Evolutionary conservation across 768 basidiomycete genomes (phyloP), one percentile per base, ranked within the genome.

Genomic region (Xanthoconium purpureum): DNA sequence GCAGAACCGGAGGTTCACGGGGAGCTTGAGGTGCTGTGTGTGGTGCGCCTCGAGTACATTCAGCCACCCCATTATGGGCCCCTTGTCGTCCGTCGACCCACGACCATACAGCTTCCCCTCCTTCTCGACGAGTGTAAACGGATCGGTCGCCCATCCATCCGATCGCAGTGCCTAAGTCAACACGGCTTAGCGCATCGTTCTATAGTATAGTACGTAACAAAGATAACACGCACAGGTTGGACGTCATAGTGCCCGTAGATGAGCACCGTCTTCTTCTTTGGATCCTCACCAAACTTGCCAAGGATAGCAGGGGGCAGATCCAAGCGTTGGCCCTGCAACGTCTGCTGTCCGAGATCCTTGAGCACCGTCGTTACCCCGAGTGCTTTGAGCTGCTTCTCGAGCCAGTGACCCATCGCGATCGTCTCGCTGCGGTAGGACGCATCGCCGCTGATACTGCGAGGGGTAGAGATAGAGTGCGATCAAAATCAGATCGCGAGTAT

Each of bases 191-290:
- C 24, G 24, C 24, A 24, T 24, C 24, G 24, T 24, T 24, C 24
- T 24, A 24, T 24, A 24, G 24, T n/a, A n/a, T n/a, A n/a, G n/a
- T n/a, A n/a, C n/a, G n/a, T n/a, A n/a, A n/a, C n/a, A n/a, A n/a
- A n/a, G n/a, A n/a, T 11, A 29, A n/a, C n/a, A 43, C 84, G 49
- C 57, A 91, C 90, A 10, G 95, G 94, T 65, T 97, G 95, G 8
- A 97, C 95, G 67, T 97, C 94, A 66, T 92, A 96, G 71, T 98
- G 95, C 2, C 93, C 95, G 68, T 98, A 98, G 33, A 98, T 74
- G 30, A 96, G 80, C 35, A 98, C 84, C 0, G 94, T 98, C 82
- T 91, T 95, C 84, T 98, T 98, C 66, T 76, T 83, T 14, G 84
- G 84, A 72, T 97, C 92, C 37, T 84, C 78, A 4, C 96, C 96